Evolutionary conservation across 2,329 filamentous ascomycete genomes (phyloP).

Genomic region (Penicillium sp.): DNA sequence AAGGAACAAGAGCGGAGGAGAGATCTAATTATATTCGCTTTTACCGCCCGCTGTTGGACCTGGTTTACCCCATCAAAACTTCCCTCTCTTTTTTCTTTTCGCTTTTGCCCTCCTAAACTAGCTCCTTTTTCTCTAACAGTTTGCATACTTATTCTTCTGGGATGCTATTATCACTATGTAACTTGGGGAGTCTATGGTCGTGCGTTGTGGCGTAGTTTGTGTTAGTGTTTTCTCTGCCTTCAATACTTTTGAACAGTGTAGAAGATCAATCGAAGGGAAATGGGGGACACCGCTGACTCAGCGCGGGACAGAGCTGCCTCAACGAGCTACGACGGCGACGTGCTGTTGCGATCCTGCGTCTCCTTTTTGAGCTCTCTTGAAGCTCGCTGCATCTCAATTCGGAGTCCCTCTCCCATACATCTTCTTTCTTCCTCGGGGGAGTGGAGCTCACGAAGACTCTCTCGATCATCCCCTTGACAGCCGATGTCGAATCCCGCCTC

Average conservation of each 20-base stretch:
- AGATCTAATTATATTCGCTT: too few species aligned
- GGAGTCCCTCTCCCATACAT: slow-evolving; percentile 4
- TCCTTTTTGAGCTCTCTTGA: slow-evolving; percentile 21
- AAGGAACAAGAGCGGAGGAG: slow-evolving; percentile 4
- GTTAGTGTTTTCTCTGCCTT: too few species aligned
- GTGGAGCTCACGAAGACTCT: slow-evolving; percentile 19
- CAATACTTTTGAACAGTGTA: too few species aligned
- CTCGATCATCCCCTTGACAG: slow-evolving; percentile 10
- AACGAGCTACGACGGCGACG: slow-evolving; percentile 5
- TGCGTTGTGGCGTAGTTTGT: too few species aligned
- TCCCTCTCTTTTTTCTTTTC: too few species aligned
- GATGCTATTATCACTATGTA: too few species aligned
- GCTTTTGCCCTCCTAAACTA: too few species aligned
- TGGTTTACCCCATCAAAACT: too few species aligned
- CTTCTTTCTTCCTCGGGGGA: slow-evolving; percentile 9
- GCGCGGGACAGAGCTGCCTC: slow-evolving; percentile 10
- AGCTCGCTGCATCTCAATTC: slow-evolving; percentile 24
- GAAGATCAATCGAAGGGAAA: background rate
- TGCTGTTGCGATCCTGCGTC: slow-evolving; percentile 1
- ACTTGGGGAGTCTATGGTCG: too few species aligned
- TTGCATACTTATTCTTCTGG: too few species aligned
- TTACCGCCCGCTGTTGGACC: too few species aligned
- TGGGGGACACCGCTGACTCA: slow-evolving; percentile 12
- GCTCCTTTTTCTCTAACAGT: too few species aligned
- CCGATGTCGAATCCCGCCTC: slow-evolving; percentile 43